Evolutionary conservation across 345 rosid species (phyloP).

Genomic region (Geranium rotundifolium): DNA sequence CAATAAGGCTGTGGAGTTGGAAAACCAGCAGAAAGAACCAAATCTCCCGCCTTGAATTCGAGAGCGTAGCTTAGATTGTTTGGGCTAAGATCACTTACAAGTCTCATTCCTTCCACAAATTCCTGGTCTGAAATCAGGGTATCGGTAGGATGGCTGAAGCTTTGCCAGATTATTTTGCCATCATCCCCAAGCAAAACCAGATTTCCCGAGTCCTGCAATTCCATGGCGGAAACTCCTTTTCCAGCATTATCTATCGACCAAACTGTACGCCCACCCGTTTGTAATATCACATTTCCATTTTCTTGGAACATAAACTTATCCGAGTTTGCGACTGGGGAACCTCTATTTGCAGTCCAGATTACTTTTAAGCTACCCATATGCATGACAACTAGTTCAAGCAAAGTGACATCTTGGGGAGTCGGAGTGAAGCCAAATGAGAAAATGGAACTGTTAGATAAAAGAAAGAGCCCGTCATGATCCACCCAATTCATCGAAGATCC

Average conservation of each 20-base stretch:
- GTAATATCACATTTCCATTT: slow-evolving; percentile 47
- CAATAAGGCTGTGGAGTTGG: slow-evolving; percentile 65
- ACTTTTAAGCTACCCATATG: slow-evolving; percentile 24
- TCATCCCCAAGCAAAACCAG: slow-evolving; percentile 45
- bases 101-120: slow-evolving; percentile 61
- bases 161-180: slow-evolving; percentile 51
- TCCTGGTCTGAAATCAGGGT: slow-evolving; percentile 56
- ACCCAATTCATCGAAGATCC: slow-evolving; percentile 74
- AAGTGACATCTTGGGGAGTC: slow-evolving; percentile 27
- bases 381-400: slow-evolving; percentile 40
- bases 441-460: slow-evolving; percentile 42
- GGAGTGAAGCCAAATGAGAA: slow-evolving; percentile 56
- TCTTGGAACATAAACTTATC: slow-evolving; percentile 42
- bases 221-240: slow-evolving; percentile 48
- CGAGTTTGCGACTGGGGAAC: slow-evolving; percentile 47
- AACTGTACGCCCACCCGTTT: slow-evolving; percentile 29
- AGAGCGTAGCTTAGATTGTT: slow-evolving; percentile 55
- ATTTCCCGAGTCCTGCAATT: slow-evolving; percentile 72
- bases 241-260: slow-evolving; percentile 49
- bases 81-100: slow-evolving; percentile 35
- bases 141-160: slow-evolving; percentile 76
- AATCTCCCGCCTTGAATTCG: slow-evolving; percentile 67
- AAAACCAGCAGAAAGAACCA: slow-evolving; percentile 54
- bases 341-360: slow-evolving; percentile 81
- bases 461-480: slow-evolving; percentile 51